Conservation (phyloP, 2,329 filamentous ascomycete genomes). For the Beauveria asiatica region DNA sequence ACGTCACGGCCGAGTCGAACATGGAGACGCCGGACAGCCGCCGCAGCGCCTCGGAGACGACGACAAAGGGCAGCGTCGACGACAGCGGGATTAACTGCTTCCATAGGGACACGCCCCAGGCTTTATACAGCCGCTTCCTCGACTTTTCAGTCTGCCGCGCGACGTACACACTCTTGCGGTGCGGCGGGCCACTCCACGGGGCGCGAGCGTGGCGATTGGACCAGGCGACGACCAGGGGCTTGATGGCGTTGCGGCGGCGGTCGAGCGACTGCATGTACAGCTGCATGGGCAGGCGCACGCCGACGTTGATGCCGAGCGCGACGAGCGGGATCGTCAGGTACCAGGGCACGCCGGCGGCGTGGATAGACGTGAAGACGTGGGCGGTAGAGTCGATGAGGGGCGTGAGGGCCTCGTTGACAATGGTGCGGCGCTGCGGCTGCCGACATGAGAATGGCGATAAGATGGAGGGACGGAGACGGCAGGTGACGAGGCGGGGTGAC, state of each 20-base stretch:
- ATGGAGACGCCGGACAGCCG: conserved; percentile 31
- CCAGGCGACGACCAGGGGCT: conserved; percentile 26
- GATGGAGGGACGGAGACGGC: neutral
- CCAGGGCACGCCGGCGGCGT: conserved; percentile 42
- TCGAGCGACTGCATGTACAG: conserved; percentile 30
- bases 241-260: conserved; percentile 20
- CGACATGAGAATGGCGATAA: neutral
- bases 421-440: conserved; percentile 15
- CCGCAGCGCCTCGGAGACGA: conserved; percentile 41
- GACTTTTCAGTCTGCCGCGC: conserved; percentile 21
- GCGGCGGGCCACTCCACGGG: conserved; percentile 5
- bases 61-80: conserved; percentile 40
- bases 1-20: conserved; percentile 12
- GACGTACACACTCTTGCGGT: conserved; percentile 17
- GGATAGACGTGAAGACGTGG: conserved; percentile 34
- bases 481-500: neutral
- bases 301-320: conserved; percentile 36
- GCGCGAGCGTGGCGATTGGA: conserved; percentile 17
- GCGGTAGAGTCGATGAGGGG: conserved; percentile 29
- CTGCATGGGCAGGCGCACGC: conserved; percentile 38
- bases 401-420: neutral
- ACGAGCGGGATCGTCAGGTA: conserved; percentile 45
- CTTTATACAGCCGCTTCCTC: conserved; percentile 25
- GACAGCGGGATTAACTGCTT: conserved; percentile 32
- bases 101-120: conserved; percentile 38